Base-by-base conservation (phyloP, 345 rosid genomes). In the Eutrema japonicum region DNA sequence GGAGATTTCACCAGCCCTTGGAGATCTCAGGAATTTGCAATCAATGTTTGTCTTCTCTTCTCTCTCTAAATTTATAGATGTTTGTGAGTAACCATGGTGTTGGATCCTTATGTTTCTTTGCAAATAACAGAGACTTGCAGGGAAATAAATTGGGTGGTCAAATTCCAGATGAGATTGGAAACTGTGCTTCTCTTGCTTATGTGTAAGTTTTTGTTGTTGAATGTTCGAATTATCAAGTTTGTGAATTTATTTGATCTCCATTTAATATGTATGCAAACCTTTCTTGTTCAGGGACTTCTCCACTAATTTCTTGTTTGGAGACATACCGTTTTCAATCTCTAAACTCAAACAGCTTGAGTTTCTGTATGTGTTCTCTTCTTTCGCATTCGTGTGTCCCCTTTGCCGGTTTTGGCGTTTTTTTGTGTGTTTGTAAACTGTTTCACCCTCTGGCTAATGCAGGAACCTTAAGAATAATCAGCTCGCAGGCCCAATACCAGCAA, bases 121-220 rank as follows among this genome's bases (percentile, higher is more conserved):
- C 3, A 3, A 9, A 33, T 55, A 26, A 66, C 84, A 96, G 99
- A 61, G 98, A 96, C 70, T 80, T 96, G 62, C 90, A 81, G 73
- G 97, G 96, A 13, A 96, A 92, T 69, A 81, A 86, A 46, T 35
- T 92, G 36, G 79, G 83, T 0, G 99, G 98, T 27, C 99, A 92
- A 78, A 89, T 96, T 35, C 98, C 99, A 0, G 98, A 89, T 66
- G 99, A 92, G 84, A 85, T 90, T 56, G 99, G 99, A 48, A 85
- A 92, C 77, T 96, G 98, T 73, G 85, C 74, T 59, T 72, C 85
- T 40, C 94, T 96, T 38, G 68, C 59, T 40, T 76, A 86, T 64
- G 63, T 92, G 99, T 96, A 84, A 74, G 52, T 22, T 40, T 22
- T 36, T 32, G 7, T 5, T 36, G 13, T 46, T 13, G 4, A 18